A percentile compares a stretch with the other conserved stretches of the same genome.
These are phyloP conservation scores for Saraca asoca DNA, from an alignment of 331 rosid species.

Conservation along the genomic window DNA sequence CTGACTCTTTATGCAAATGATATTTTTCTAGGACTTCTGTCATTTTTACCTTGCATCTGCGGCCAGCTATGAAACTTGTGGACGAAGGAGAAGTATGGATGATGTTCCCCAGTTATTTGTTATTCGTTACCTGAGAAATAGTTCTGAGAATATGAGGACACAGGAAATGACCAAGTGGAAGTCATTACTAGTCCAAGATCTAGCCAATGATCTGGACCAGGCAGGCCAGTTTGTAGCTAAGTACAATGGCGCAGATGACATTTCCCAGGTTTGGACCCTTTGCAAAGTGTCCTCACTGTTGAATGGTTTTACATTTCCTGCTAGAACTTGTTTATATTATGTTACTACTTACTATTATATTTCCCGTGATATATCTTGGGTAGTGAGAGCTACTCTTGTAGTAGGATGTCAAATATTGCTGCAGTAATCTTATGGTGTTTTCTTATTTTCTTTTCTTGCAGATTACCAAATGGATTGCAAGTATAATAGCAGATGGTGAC, in stretches of 20 bases:
- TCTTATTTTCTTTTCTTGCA: slow-evolving; percentile 30
- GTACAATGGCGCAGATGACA: slow-evolving; percentile 74
- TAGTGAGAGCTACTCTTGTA: slow-evolving; percentile 11
- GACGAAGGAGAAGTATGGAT: slow-evolving; percentile 58
- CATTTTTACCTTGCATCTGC: slow-evolving; percentile 73
- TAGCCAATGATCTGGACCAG: slow-evolving; percentile 63
- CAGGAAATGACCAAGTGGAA: slow-evolving; percentile 59
- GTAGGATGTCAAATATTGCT: not conserved
- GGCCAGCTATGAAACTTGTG: slow-evolving; percentile 76
- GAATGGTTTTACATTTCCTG: slow-evolving; percentile 4
- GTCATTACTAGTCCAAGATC: slow-evolving; percentile 43
- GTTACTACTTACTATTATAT: slow-evolving; percentile 11
- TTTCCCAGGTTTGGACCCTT: slow-evolving; percentile 57
- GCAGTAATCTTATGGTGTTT: slow-evolving; percentile 24
- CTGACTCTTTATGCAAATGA: slow-evolving; percentile 11
- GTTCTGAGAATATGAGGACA: slow-evolving; percentile 47
- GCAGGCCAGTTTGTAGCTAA: slow-evolving; percentile 89
- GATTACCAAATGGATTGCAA: slow-evolving; percentile 77
- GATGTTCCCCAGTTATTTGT: slow-evolving; percentile 72
- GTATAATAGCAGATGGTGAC: slow-evolving; percentile 79
- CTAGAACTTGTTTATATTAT: slow-evolving; percentile 2
- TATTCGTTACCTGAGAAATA: slow-evolving; percentile 78
- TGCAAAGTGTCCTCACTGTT: slow-evolving; percentile 1
- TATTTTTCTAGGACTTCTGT: slow-evolving; percentile 67
- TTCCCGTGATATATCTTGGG: not conserved